phyloP scores from a whole-genome alignment of 345 rosid species.

The Aethionema arabicum region DNA sequence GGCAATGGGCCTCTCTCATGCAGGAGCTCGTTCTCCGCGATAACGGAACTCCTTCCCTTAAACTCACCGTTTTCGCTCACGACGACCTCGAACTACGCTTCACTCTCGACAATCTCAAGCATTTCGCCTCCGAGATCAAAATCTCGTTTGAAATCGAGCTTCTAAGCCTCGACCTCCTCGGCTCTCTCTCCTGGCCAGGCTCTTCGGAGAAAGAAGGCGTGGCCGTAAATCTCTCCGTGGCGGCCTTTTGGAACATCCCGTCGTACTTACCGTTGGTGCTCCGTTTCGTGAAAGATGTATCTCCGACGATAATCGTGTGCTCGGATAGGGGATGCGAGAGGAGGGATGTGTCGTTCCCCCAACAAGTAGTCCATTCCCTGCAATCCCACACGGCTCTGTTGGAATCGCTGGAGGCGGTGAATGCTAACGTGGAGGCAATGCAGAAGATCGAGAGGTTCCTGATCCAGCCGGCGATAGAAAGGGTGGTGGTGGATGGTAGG shows the following conservation, averaged over 20 bases:
- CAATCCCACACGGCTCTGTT: constrained; percentile 60
- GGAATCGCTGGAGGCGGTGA: constrained; percentile 85
- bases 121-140: constrained; percentile 68
- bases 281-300: constrained; percentile 68
- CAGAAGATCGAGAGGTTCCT: constrained; percentile 84
- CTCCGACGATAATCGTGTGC: constrained; percentile 77
- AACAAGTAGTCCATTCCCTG: constrained; percentile 68
- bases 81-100: constrained; percentile 67
- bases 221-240: constrained; percentile 72
- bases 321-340: constrained; percentile 83
- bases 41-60: constrained; percentile 55
- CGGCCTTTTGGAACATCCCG: constrained; percentile 53
- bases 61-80: constrained; percentile 68
- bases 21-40: constrained; percentile 74
- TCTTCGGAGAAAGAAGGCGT: constrained; percentile 53
- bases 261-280: constrained; percentile 55
- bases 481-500: constrained; percentile 60
- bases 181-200: constrained; percentile 48
- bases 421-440: constrained; percentile 60
- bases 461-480: constrained; percentile 73
- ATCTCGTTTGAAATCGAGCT: constrained; percentile 69
- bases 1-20: constrained; percentile 95
- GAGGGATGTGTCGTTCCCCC: constrained; percentile 70
- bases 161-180: constrained; percentile 53
- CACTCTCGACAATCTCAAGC: constrained; percentile 66